These are phyloP conservation scores for Neonectria punicea DNA, from an alignment of 2,329 filamentous ascomycete species.

Conservation along the genomic window DNA sequence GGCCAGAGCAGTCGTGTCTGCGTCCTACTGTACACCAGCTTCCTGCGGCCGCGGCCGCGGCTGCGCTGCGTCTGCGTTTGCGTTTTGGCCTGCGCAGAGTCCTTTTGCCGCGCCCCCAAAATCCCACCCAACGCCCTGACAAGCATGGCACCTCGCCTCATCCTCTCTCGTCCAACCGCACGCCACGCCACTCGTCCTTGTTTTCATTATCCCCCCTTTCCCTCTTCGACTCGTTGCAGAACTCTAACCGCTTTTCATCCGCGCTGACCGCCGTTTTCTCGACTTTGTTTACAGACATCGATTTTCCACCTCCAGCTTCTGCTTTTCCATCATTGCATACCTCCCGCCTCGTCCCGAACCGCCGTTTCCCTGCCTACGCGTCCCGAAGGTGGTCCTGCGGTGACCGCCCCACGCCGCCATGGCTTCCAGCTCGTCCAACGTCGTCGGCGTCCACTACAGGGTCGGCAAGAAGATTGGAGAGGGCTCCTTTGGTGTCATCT, in stretches of 20 bases:
- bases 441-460: conserved; percentile 97
- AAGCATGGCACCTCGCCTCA: conserved; percentile 39
- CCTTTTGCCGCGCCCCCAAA: conserved; percentile 40
- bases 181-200: conserved; percentile 35
- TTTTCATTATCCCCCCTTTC: conserved; percentile 26
- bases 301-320: conserved; percentile 25
- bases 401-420: conserved; percentile 58
- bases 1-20: conserved; percentile 21
- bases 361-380: conserved; percentile 27
- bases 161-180: conserved; percentile 34
- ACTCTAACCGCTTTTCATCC: conserved; percentile 33
- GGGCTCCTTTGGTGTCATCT: conserved; percentile 98
- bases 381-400: conserved; percentile 38
- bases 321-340: conserved; percentile 28
- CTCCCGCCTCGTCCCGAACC: conserved; percentile 26
- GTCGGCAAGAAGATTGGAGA: conserved; percentile 99
- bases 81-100: conserved; percentile 30
- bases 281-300: conserved; percentile 36
- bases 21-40: conserved; percentile 23
- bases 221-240: conserved; percentile 18
- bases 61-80: conserved; percentile 20
- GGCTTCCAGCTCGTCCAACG: conserved; percentile 92
- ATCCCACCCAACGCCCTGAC: conserved; percentile 32
- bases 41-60: conserved; percentile 37
- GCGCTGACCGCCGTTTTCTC: conserved; percentile 34